phyloP scores from a whole-genome alignment of 306 rosid genomes.

The Pterocarpus santalinus region DNA sequence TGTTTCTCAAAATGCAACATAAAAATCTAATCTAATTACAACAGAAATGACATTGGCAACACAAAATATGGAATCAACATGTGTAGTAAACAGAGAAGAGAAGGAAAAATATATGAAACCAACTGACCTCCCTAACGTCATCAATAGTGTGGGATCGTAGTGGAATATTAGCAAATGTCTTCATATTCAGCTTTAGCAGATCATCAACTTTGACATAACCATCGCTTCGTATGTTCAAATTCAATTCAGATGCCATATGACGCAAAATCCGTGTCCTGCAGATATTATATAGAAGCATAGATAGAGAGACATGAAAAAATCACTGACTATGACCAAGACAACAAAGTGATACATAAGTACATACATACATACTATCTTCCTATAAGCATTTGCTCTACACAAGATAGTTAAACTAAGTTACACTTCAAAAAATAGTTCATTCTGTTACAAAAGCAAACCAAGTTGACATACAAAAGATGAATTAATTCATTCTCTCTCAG shows the following conservation, averaged over 20 bases:
- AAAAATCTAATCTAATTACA: slow-evolving; percentile 23
- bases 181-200: slow-evolving; percentile 72
- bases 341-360: neutral
- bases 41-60: slow-evolving; percentile 19
- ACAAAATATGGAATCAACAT: slow-evolving; percentile 11
- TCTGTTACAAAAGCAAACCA: neutral
- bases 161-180: slow-evolving; percentile 85
- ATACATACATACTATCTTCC: neutral
- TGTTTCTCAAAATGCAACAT: slow-evolving; percentile 10
- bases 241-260: slow-evolving; percentile 87
- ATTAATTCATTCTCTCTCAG: too few relatives aligned
- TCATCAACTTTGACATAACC: slow-evolving; percentile 86
- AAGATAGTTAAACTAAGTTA: slow-evolving; percentile 21
- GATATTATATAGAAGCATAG: slow-evolving; percentile 12
- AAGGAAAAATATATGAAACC: neutral
- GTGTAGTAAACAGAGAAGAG: slow-evolving; percentile 3
- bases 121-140: slow-evolving; percentile 87
- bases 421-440: neutral
- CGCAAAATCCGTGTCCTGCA: slow-evolving; percentile 88
- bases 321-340: neutral
- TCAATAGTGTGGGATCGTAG: slow-evolving; percentile 78
- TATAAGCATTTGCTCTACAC: neutral
- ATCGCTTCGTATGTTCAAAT: slow-evolving; percentile 76
- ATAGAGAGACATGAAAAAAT: neutral
- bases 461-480: neutral